These are phyloP conservation scores for Hondaea fermentalgiana DNA, from an alignment of 108 stramenopile species.

Conservation along the genomic window DNA sequence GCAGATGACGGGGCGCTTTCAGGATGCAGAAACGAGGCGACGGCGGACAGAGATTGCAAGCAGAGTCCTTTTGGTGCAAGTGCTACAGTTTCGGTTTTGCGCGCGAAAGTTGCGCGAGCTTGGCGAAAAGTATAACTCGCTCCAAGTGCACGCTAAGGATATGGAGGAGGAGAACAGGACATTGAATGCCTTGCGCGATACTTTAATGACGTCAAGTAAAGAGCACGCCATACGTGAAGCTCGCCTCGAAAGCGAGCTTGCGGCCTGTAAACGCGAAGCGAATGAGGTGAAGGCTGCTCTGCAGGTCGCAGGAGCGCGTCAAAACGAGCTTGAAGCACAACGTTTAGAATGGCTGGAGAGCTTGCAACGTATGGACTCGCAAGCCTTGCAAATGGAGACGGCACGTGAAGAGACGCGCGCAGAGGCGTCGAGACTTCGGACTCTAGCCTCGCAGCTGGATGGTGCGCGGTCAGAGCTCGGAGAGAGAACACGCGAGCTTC, in stretches of 20 bases:
- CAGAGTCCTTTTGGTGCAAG: too few relatives aligned
- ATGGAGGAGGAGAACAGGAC: too few relatives aligned
- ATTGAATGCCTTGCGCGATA: too few relatives aligned
- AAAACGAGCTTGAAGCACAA: not conserved
- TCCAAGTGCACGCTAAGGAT: too few relatives aligned
- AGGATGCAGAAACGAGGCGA: too few relatives aligned
- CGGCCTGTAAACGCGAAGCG: not conserved
- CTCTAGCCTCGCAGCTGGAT: not conserved
- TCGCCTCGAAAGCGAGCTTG: not conserved
- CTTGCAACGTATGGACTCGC: not conserved
- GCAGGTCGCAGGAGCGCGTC: not conserved
- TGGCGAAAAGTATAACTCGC: too few relatives aligned
- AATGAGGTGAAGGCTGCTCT: not conserved
- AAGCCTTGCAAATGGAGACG: not conserved
- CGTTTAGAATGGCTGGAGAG: not conserved
- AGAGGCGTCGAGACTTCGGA: not conserved
- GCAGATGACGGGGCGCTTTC: too few relatives aligned
- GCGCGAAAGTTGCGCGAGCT: too few relatives aligned
- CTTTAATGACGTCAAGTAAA: too few relatives aligned
- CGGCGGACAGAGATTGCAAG: too few relatives aligned
- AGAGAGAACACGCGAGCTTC: not conserved
- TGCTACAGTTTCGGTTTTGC: too few relatives aligned
- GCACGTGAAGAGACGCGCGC: not conserved
- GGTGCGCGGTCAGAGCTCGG: not conserved
- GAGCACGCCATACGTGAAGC: too few relatives aligned